Base-by-base conservation (phyloP, 305 asterid species). In the Caryopteris hybrid region DNA sequence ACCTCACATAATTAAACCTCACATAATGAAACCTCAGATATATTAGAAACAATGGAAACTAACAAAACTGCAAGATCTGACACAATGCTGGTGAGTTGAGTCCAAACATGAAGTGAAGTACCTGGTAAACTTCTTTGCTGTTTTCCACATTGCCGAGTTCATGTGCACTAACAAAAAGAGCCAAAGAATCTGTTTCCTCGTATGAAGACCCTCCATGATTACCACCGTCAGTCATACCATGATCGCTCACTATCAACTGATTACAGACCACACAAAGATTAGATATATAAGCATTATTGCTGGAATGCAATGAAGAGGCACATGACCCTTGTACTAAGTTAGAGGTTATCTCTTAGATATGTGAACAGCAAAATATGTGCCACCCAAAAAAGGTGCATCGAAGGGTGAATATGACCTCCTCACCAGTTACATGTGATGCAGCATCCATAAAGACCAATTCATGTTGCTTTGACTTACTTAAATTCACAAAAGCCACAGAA, bases 171-270 rank as follows among this genome's bases (percentile, higher is more conserved):
- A 85, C 81, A 77, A 90, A 90, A 69, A 90, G 93, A n/a, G 97
- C 97, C 82, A 92, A 72, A 74, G 98, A 86, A 78, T 92, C 98
- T 25, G 87, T 86, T 82, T 92, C 98, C 82, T 92, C 97, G 7
- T 70, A 82, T 54, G 98, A 81, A 61, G 98, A 88, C 33, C 97
- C 98, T 61, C 98, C 98, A 61, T 92, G 98, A 70, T 92, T 92
- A 63, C 98, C 98, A 42, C 77, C 81, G 65, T 82, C 91, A 9
- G 95, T 88, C 98, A 92, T 92, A 76, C 98, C 98, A 81, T 92
- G 98, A 81, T 92, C 98, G 68, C 98, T 92, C 45, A 81, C 90
- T 58, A 92, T 78, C 83, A 92, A 33, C 98, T 92, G 90, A 76
- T 55, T 71, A 70, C 43, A 67, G 61, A 57, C 69, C 56, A 67